A percentile compares a stretch with the other conserved stretches of the same genome.
Evolutionary conservation across 148 eudicot genomes (phyloP).

Genomic region (Euryodendron excelsum): DNA sequence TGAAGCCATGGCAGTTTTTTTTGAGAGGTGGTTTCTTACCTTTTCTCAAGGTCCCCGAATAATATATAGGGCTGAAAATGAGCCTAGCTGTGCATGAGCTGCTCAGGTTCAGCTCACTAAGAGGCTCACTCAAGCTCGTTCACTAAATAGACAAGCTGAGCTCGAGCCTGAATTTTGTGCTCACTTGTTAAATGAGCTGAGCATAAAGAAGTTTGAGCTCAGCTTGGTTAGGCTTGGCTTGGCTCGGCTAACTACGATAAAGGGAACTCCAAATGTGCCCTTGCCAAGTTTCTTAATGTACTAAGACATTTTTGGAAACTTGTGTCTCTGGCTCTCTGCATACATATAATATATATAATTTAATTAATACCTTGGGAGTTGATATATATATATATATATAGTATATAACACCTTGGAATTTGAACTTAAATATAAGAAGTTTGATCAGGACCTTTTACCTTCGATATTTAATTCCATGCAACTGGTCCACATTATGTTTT

Average conservation of each 20-base stretch:
- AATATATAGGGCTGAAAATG: not conserved
- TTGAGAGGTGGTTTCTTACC: slow-evolving; percentile 59
- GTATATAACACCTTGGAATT: too few species aligned
- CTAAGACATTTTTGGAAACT: not conserved
- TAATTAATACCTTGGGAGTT: too few species aligned
- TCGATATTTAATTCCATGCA: too few species aligned
- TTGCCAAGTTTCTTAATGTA: not conserved
- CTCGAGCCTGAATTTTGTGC: not conserved
- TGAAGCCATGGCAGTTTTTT: slow-evolving; percentile 85
- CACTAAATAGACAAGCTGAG: not conserved
- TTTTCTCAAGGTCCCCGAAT: slow-evolving; percentile 8
- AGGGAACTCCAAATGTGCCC: not conserved
- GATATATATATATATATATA: too few species aligned
- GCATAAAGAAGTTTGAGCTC: not conserved
- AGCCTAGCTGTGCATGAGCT: not conserved
- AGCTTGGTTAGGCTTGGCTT: not conserved
- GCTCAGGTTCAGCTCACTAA: not conserved
- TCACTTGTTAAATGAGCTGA: not conserved
- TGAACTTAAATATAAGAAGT: too few species aligned
- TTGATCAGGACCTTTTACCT: too few species aligned
- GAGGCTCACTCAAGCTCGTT: not conserved
- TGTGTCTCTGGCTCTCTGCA: not conserved
- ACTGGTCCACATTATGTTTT: too few species aligned
- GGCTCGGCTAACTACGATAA: not conserved
- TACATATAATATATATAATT: not conserved